A percentile compares a stretch with the other conserved stretches of the same genome.
Conservation (phyloP, 2,329 filamentous ascomycete genomes). For the Aureobasidium lini region DNA sequence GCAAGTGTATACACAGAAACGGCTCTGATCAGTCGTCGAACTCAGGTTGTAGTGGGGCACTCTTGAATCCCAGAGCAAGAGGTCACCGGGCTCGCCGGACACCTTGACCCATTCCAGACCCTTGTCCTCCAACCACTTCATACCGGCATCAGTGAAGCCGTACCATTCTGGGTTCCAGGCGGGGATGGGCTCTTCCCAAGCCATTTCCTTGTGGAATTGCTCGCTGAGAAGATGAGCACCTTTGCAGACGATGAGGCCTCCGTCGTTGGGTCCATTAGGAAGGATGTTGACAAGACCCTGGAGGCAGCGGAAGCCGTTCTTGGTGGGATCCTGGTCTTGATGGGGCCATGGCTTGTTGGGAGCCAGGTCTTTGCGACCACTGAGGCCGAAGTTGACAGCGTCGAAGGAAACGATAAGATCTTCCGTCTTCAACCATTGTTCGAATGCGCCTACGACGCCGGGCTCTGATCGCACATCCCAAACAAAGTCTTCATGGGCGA, state of each 20-base stretch:
- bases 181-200: slow-evolving; percentile 23
- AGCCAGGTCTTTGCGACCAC: slow-evolving; percentile 32
- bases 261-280: slow-evolving; percentile 30
- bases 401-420: slow-evolving; percentile 46
- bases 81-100: slow-evolving; percentile 22
- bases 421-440: slow-evolving; percentile 38
- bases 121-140: slow-evolving; percentile 23
- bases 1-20: slow-evolving; percentile 30
- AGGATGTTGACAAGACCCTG: slow-evolving; percentile 45
- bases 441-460: slow-evolving; percentile 40
- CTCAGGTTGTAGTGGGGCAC: slow-evolving; percentile 28
- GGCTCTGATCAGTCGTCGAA: slow-evolving; percentile 22
- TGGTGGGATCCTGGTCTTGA: slow-evolving; percentile 39
- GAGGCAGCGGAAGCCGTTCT: slow-evolving; percentile 43
- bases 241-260: slow-evolving; percentile 31
- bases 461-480: slow-evolving; percentile 44
- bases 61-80: slow-evolving; percentile 22
- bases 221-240: slow-evolving; percentile 26
- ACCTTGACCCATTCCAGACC: slow-evolving; percentile 22
- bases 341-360: slow-evolving; percentile 40
- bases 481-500: slow-evolving; percentile 43
- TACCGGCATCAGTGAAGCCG: slow-evolving; percentile 27
- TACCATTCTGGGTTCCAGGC: slow-evolving; percentile 29
- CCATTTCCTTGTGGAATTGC: slow-evolving; percentile 27
- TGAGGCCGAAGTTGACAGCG: slow-evolving; percentile 39